A percentile compares a stretch with the other conserved stretches of the same genome.
Conservation (phyloP, 2,329 filamentous ascomycete genomes). For the Thermomyces lanuginosus region DNA sequence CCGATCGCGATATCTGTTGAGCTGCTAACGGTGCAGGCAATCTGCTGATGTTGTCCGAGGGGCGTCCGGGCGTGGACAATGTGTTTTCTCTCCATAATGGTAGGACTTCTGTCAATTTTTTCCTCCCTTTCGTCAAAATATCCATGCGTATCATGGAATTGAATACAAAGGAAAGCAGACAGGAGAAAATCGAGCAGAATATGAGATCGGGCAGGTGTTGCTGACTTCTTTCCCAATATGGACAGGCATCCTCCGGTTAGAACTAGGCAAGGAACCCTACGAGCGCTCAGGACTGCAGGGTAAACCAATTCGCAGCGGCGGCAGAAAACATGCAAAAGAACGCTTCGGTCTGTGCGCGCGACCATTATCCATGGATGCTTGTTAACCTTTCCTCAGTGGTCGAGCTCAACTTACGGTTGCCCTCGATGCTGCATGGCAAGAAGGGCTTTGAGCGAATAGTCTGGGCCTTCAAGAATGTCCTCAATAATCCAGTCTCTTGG, state of each 20-base stretch:
- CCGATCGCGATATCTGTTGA: not conserved
- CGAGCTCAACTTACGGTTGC: constrained; percentile 54
- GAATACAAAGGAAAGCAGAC: not conserved
- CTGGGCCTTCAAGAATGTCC: constrained; percentile 63
- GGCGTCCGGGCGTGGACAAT: constrained; percentile 52
- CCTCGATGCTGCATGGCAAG: constrained; percentile 68
- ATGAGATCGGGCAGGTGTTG: constrained; percentile 1
- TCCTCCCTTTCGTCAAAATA: no score
- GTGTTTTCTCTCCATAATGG: constrained; percentile 57
- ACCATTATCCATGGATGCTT: constrained; percentile 1
- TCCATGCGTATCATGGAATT: not conserved
- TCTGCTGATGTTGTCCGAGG: constrained; percentile 70
- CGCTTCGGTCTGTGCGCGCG: constrained; percentile 48
- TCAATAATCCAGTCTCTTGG: constrained; percentile 55
- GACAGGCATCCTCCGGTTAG: constrained; percentile 53
- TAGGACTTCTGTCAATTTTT: no score
- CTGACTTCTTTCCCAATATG: constrained; percentile 1
- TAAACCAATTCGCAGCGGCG: constrained; percentile 42
- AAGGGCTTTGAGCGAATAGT: constrained; percentile 64
- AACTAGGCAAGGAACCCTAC: constrained; percentile 65
- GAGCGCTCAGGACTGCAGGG: constrained; percentile 70
- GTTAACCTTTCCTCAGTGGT: constrained; percentile 39
- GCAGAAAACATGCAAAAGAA: constrained; percentile 48
- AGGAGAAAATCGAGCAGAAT: not conserved
- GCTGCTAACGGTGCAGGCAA: constrained; percentile 41